Percentiles rank a stretch among this genome's conserved stretches.
Evolutionary conservation across 2,329 filamentous ascomycete genomes (phyloP).

Genomic region (Verticillium tricorpus): DNA sequence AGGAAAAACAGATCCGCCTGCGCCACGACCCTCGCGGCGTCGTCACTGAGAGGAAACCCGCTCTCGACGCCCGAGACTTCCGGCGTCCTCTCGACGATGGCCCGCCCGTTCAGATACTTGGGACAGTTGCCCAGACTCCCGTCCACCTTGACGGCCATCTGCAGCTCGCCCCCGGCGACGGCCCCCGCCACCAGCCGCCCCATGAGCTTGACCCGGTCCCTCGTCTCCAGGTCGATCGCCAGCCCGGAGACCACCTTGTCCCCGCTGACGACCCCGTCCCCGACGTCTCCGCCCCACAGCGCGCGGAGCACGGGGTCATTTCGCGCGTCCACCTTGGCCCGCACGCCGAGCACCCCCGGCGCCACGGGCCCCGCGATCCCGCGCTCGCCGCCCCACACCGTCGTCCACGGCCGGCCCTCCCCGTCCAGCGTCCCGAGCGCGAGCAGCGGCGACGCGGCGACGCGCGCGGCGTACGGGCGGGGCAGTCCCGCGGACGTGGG

Average conservation of each 20-base stretch:
- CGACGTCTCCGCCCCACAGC: slow-evolving; percentile 46
- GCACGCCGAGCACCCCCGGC: slow-evolving; percentile 58
- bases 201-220: slow-evolving; percentile 70
- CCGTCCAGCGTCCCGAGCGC: slow-evolving; percentile 69
- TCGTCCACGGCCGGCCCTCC: slow-evolving; percentile 67
- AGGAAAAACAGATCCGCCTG: slow-evolving; percentile 76
- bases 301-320: slow-evolving; percentile 67
- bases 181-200: slow-evolving; percentile 65
- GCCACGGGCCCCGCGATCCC: slow-evolving; percentile 64
- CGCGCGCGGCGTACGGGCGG: slow-evolving; percentile 53
- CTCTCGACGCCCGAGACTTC: slow-evolving; percentile 37
- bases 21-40: slow-evolving; percentile 54
- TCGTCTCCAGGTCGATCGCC: slow-evolving; percentile 61
- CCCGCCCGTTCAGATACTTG: slow-evolving; percentile 78
- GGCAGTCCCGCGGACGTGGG: slow-evolving; percentile 63
- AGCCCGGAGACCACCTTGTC: slow-evolving; percentile 42
- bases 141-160: slow-evolving; percentile 63
- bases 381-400: slow-evolving; percentile 68
- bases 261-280: slow-evolving; percentile 27
- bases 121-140: slow-evolving; percentile 79
- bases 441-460: slow-evolving; percentile 61
- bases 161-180: slow-evolving; percentile 35
- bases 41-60: slow-evolving; percentile 38
- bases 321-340: slow-evolving; percentile 52
- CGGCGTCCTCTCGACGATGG: slow-evolving; percentile 51